These are phyloP conservation scores for Chalara sp. DNA, from an alignment of 2,329 filamentous ascomycete species.

Conservation along the genomic window DNA sequence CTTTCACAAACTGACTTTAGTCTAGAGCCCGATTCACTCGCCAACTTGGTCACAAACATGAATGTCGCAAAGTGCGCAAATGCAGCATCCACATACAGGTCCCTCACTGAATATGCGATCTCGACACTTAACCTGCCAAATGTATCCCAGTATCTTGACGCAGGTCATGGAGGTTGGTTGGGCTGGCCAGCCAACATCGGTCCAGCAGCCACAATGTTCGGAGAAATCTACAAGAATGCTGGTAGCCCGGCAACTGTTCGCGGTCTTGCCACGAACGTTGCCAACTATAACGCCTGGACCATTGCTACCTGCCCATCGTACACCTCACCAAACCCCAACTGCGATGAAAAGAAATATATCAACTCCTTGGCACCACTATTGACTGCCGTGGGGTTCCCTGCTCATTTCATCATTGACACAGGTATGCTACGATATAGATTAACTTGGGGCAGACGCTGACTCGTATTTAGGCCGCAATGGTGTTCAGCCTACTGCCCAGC, in stretches of 20 bases:
- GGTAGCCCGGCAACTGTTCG: slow-evolving; percentile 39
- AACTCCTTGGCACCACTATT: slow-evolving; percentile 44
- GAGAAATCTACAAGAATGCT: slow-evolving; percentile 38
- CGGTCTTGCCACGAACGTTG: slow-evolving; percentile 49
- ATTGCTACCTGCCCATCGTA: slow-evolving; percentile 36
- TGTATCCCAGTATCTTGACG: slow-evolving; percentile 52
- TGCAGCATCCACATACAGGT: slow-evolving; percentile 41
- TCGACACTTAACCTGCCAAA: slow-evolving; percentile 46
- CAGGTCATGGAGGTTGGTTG: slow-evolving; percentile 52
- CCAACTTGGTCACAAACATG: slow-evolving; percentile 51
- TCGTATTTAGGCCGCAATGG: slow-evolving; percentile 46
- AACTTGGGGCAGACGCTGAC: not conserved
- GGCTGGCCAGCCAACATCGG: slow-evolving; percentile 47
- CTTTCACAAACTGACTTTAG: slow-evolving; percentile 2
- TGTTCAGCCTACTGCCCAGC: slow-evolving; percentile 49
- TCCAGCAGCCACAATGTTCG: slow-evolving; percentile 42
- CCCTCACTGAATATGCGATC: slow-evolving; percentile 44
- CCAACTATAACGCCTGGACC: slow-evolving; percentile 51
- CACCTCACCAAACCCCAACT: slow-evolving; percentile 38
- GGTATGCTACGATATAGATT: slow-evolving; percentile 24
- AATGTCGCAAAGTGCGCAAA: slow-evolving; percentile 42
- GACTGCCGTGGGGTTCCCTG: slow-evolving; percentile 38
- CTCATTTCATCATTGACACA: slow-evolving; percentile 49
- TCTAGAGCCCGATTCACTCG: slow-evolving; percentile 50
- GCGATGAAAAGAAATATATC: slow-evolving; percentile 46